These are phyloP conservation scores for Pythium diclinum DNA, from an alignment of 352 stramenopile genomes.

Conservation along the genomic window DNA sequence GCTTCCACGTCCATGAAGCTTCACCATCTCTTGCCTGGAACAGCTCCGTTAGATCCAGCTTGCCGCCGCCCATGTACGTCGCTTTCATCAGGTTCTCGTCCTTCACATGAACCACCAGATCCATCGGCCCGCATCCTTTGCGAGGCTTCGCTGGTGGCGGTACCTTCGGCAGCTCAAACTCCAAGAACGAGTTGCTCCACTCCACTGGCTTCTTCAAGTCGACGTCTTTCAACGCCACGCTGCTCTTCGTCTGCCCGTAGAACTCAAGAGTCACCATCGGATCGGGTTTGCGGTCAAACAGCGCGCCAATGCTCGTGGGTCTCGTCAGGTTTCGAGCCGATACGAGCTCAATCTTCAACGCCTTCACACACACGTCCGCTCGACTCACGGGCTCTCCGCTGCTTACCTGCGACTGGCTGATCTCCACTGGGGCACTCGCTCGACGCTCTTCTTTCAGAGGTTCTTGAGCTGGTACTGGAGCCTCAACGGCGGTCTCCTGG, in stretches of 20 bases:
- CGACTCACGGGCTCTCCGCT: not conserved
- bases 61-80: slow-evolving; percentile 43
- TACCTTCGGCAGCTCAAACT: slow-evolving; percentile 27
- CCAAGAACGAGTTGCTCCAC: slow-evolving; percentile 23
- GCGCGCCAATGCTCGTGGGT: slow-evolving; percentile 30
- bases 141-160: not conserved
- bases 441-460: not conserved
- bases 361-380: slow-evolving; percentile 9
- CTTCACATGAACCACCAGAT: slow-evolving; percentile 36
- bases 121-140: slow-evolving; percentile 24
- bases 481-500: not conserved
- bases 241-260: slow-evolving; percentile 23
- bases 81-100: slow-evolving; percentile 43
- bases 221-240: slow-evolving; percentile 31
- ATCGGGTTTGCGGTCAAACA: slow-evolving; percentile 44
- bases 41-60: slow-evolving; percentile 33
- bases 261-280: slow-evolving; percentile 37
- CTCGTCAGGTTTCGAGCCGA: slow-evolving; percentile 28
- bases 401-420: not conserved
- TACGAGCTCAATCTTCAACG: slow-evolving; percentile 32
- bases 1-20: slow-evolving; percentile 2
- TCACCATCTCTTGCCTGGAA: slow-evolving; percentile 13
- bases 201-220: slow-evolving; percentile 38
- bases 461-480: not conserved
- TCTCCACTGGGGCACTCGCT: not conserved